Base-by-base conservation (phyloP, 805 yeast genomes). In the Tetrapisispora iriomotensis region DNA sequence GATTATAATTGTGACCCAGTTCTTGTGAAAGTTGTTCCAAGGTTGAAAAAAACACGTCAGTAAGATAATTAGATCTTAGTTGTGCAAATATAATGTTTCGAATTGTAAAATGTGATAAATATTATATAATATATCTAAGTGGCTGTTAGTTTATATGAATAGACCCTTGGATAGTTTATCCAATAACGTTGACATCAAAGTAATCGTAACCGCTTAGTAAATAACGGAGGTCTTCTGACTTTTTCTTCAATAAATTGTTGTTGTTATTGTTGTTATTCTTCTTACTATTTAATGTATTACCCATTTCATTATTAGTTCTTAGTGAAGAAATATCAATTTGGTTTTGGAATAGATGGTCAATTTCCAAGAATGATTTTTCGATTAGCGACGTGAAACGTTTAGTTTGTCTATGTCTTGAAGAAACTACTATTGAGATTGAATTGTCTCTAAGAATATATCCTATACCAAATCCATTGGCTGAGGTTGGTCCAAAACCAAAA, bases 401-500 rank as follows among this genome's bases (percentile, higher is more conserved):
- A 0, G 95, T 85, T 64, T 87, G 96, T 41, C 96, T 71, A 61
- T 82, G 88, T 61, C 85, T 87, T 12, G 95, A 85, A 21, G 92
- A 78, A 4, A 83, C 81, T 37, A 94, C 85, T 8, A 87, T 72
- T 1, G 87, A 75, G 21, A 87, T 75, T 17, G 85, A 77, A 53
- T 85, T 83, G 31, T 69, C 75, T 58, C 88, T 86, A 49, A 87
- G 81, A 48, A 87, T 84, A 58, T 87, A 87, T 4, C 95, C 95
- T 27, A 87, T 72, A n/a, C 96, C 96, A 60, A 81, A 86, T 3
- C 96, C 96, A 53, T 84, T 88, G 35, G 86, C 81, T 12, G 82
- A 70, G 1, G 86, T 88, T 3, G 96, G 96, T 3, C 95, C 94
- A 54, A 87, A 87, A 0, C 96, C 96, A 65, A 87, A 87, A 36